phyloP scores from a whole-genome alignment of 2,329 filamentous ascomycete species.

The Colletotrichum tamarilloi region DNA sequence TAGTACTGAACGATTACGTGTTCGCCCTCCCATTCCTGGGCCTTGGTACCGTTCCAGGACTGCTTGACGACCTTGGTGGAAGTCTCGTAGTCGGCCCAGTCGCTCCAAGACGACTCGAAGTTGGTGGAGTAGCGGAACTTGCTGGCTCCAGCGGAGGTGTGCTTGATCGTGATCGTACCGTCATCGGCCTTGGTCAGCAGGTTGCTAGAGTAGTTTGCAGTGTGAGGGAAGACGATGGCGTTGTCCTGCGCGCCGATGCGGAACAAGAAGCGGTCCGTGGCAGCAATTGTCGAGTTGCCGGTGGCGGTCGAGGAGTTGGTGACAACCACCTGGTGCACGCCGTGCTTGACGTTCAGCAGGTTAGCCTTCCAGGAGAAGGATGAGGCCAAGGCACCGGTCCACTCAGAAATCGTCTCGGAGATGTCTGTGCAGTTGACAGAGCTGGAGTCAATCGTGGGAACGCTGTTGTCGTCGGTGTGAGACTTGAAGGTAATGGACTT shows the following conservation, averaged over 20 bases:
- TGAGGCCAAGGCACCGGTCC: slow-evolving; percentile 64
- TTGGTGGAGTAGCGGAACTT: slow-evolving; percentile 73
- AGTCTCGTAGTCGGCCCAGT: slow-evolving; percentile 66
- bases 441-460: slow-evolving; percentile 54
- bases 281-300: slow-evolving; percentile 56
- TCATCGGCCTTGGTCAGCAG: slow-evolving; percentile 55
- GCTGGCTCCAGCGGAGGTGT: slow-evolving; percentile 71
- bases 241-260: slow-evolving; percentile 30
- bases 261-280: slow-evolving; percentile 67
- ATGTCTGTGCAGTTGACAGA: slow-evolving; percentile 58
- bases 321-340: slow-evolving; percentile 69
- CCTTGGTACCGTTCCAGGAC: slow-evolving; percentile 66
- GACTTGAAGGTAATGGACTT: slow-evolving; percentile 63
- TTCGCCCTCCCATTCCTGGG: slow-evolving; percentile 69
- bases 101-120: slow-evolving; percentile 68
- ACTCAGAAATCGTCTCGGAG: slow-evolving; percentile 45
- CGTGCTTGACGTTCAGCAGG: slow-evolving; percentile 68
- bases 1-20: slow-evolving; percentile 75
- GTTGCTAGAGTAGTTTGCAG: slow-evolving; percentile 52
- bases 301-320: slow-evolving; percentile 60
- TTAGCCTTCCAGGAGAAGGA: slow-evolving; percentile 64
- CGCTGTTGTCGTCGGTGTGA: slow-evolving; percentile 57
- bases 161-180: slow-evolving; percentile 58
- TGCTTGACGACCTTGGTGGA: slow-evolving; percentile 60
- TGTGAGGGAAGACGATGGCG: slow-evolving; percentile 37